Conservation (phyloP, 192 early-diverging fungal species). For the Backusella parvicylindrica region DNA sequence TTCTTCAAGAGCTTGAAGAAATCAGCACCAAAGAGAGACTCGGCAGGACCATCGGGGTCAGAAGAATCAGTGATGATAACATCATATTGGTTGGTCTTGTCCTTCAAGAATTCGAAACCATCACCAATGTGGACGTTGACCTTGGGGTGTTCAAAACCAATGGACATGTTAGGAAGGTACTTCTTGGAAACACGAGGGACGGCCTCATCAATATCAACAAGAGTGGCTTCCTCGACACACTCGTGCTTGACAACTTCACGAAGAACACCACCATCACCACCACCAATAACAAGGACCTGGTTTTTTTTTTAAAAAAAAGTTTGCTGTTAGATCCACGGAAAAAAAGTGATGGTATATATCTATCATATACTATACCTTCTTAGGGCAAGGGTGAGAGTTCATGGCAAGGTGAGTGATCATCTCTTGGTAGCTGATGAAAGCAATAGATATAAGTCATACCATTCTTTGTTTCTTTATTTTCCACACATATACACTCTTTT, state of each 20-base stretch:
- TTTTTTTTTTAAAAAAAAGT: neutral
- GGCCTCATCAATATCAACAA: conserved; percentile 98
- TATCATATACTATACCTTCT: conserved; percentile 58
- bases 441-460: neutral
- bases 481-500: neutral
- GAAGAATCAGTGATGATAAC: conserved; percentile 99
- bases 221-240: conserved; percentile 84
- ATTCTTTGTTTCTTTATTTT: neutral
- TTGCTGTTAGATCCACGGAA: neutral
- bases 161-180: conserved; percentile 90
- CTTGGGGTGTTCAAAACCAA: conserved; percentile 94
- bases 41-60: conserved; percentile 95
- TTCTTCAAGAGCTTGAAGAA: conserved; percentile 95
- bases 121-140: conserved; percentile 94
- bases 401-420: conserved; percentile 98
- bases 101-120: conserved; percentile 90
- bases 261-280: conserved; percentile 98
- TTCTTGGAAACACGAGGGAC: conserved; percentile 90
- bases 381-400: conserved; percentile 92
- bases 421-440: conserved; percentile 82
- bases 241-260: conserved; percentile 98
- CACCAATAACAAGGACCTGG: conserved; percentile 95
- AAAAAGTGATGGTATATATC: neutral
- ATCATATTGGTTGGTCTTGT: conserved; percentile 86
- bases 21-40: conserved; percentile 85